phyloP scores from a whole-genome alignment of 192 early-diverging fungal species.

The Spinellus fusiger region DNA sequence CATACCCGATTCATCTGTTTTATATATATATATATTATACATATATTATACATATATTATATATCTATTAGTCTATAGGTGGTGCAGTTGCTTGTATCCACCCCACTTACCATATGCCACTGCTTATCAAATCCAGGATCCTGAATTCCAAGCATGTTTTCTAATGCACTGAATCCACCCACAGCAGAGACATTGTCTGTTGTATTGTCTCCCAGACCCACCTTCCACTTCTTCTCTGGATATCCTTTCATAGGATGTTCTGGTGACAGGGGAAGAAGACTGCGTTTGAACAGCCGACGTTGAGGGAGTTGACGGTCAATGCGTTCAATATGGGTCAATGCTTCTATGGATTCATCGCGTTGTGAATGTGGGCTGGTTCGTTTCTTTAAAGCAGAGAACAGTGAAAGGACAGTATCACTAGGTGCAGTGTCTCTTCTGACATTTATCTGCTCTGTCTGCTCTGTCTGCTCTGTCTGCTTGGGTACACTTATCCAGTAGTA shows the following conservation, averaged over 20 bases:
- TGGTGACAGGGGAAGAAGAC: neutral
- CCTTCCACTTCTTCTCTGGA: slow-evolving; percentile 16
- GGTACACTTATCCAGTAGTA: slow-evolving; percentile 59
- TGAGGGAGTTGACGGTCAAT: slow-evolving; percentile 17
- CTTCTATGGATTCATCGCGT: neutral
- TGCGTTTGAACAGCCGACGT: slow-evolving; percentile 9
- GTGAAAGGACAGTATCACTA: neutral
- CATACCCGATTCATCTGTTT: slow-evolving; percentile 40
- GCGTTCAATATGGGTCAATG: neutral
- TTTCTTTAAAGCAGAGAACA: neutral
- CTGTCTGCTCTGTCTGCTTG: slow-evolving; percentile 7
- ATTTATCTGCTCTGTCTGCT: neutral
- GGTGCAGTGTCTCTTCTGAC: neutral
- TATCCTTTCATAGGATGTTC: neutral
- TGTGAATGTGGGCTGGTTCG: neutral
- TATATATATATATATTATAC: slow-evolving; percentile 3
- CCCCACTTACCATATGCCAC: slow-evolving; percentile 70
- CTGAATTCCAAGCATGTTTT: slow-evolving; percentile 44
- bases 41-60: neutral
- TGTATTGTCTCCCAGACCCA: slow-evolving; percentile 16
- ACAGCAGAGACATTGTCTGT: no score
- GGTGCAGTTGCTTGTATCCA: neutral
- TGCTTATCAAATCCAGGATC: slow-evolving; percentile 74
- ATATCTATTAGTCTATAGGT: no score
- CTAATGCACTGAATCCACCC: slow-evolving; percentile 12